Conservation (phyloP, 352 stramenopile species). For the Globisporangium heterothallicum region DNA sequence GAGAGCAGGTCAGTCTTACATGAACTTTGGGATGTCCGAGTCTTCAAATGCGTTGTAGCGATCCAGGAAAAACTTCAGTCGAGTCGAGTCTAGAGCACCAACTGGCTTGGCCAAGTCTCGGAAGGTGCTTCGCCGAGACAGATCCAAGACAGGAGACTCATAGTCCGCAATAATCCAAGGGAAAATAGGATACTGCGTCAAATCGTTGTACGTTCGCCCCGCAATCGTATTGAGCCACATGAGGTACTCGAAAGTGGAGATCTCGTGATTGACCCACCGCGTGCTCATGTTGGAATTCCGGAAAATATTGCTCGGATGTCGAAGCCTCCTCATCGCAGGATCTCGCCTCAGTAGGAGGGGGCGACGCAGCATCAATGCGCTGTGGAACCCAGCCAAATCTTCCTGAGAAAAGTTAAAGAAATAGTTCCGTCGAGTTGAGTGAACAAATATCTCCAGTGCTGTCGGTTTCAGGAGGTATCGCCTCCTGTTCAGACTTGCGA, state of each 20-base stretch:
- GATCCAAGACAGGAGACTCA: slow-evolving; percentile 61
- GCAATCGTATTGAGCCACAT: slow-evolving; percentile 91
- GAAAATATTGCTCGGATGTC: slow-evolving; percentile 78
- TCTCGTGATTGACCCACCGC: slow-evolving; percentile 78
- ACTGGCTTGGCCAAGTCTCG: slow-evolving; percentile 97
- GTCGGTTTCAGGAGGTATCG: slow-evolving; percentile 81
- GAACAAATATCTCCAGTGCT: slow-evolving; percentile 76
- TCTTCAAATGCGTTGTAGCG: slow-evolving; percentile 90
- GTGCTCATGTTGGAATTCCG: slow-evolving; percentile 65
- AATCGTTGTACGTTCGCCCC: slow-evolving; percentile 87
- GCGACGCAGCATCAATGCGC: slow-evolving; percentile 52
- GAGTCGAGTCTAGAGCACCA: slow-evolving; percentile 91
- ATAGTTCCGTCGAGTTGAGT: slow-evolving; percentile 81
- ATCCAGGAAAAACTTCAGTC: slow-evolving; percentile 92
- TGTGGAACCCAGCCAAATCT: slow-evolving; percentile 55
- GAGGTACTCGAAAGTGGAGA: slow-evolving; percentile 96
- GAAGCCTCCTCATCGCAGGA: slow-evolving; percentile 66
- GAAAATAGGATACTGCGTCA: slow-evolving; percentile 96
- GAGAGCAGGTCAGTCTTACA: slow-evolving; percentile 33
- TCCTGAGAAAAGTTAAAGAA: slow-evolving; percentile 71
- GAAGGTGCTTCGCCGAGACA: slow-evolving; percentile 77
- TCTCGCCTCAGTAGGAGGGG: slow-evolving; percentile 63
- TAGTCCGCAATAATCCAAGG: slow-evolving; percentile 90
- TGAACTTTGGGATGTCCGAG: slow-evolving; percentile 83
- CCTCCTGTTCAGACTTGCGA: slow-evolving; percentile 56